Conservation (phyloP, 495 filamentous ascomycete genomes). For the Acidomyces sp. region DNA sequence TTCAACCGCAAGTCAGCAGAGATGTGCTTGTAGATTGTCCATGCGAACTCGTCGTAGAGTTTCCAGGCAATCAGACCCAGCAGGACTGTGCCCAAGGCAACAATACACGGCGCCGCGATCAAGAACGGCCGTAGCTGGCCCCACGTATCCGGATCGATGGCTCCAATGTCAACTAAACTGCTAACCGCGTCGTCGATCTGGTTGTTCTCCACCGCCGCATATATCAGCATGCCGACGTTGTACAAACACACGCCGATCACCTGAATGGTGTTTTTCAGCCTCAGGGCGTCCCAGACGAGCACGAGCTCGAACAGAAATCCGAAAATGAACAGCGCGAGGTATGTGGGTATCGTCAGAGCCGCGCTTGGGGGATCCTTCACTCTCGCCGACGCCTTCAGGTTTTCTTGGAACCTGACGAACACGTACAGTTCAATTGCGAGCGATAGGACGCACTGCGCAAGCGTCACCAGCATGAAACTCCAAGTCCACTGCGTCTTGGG, state of each 20-base stretch:
- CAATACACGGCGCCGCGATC: conserved; percentile 72
- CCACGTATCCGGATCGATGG: conserved; percentile 41
- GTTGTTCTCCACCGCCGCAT: conserved; percentile 80
- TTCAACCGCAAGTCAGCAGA: conserved; percentile 95
- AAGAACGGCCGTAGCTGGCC: conserved; percentile 54
- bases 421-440: conserved; percentile 79
- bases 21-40: conserved; percentile 99
- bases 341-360: conserved; percentile 68
- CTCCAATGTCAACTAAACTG: conserved; percentile 28
- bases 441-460: conserved; percentile 63
- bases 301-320: conserved; percentile 84
- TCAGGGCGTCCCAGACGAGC: conserved; percentile 82
- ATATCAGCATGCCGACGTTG: conserved; percentile 80
- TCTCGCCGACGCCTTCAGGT: conserved; percentile 27
- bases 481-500: conserved; percentile 79
- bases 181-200: conserved; percentile 65
- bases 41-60: conserved; percentile 95
- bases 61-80: conserved; percentile 77
- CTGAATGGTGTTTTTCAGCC: conserved; percentile 96
- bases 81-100: conserved; percentile 57
- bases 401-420: conserved; percentile 53
- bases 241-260: conserved; percentile 88
- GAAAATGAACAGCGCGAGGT: conserved; percentile 93
- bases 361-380: conserved; percentile 23
- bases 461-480: conserved; percentile 61